A percentile compares a stretch with the other conserved stretches of the same genome.
Conservation (phyloP, 768 basidiomycete species). For the Mrakia gelida region DNA sequence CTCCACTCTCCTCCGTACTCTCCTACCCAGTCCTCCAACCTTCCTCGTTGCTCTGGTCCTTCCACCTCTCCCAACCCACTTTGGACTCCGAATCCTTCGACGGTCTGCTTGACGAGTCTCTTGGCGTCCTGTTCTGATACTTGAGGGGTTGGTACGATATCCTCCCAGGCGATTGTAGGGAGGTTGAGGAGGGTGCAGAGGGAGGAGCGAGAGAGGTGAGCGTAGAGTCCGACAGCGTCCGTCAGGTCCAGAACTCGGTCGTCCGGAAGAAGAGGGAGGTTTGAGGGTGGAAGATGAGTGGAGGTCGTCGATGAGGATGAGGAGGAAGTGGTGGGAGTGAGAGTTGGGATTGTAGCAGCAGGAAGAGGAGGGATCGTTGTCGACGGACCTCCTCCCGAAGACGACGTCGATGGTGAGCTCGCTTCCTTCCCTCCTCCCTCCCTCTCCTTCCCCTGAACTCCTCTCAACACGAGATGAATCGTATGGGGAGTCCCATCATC, state of each 20-base stretch:
- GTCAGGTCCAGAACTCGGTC: conserved; percentile 11
- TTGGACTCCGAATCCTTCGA: conserved; percentile 9
- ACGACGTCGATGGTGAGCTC: neutral
- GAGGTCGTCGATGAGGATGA: neutral
- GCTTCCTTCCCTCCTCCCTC: neutral
- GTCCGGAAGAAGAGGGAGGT: neutral
- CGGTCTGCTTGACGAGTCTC: neutral
- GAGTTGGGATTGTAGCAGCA: no score
- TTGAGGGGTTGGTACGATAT: conserved; percentile 4
- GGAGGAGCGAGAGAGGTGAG: conserved; percentile 5
- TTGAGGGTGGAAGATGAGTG: neutral
- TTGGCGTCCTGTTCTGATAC: conserved; percentile 4
- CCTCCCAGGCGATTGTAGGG: conserved; percentile 1
- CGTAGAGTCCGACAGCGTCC: conserved; percentile 21
- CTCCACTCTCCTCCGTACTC: conserved; percentile 1
- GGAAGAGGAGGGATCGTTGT: no score
- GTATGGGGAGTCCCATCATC: conserved; percentile 4
- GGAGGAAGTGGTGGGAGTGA: no score
- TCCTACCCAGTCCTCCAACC: conserved; percentile 23
- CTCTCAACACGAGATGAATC: conserved; percentile 27
- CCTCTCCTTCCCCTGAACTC: neutral
- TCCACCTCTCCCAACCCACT: conserved; percentile 8
- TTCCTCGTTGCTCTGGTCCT: neutral
- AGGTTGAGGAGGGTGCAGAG: conserved; percentile 18
- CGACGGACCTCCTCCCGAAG: no score